Evolutionary conservation across 2,329 filamentous ascomycete species (phyloP), one percentile per base, ranked within the genome.

Genomic region (Periconia macrospinosa): DNA sequence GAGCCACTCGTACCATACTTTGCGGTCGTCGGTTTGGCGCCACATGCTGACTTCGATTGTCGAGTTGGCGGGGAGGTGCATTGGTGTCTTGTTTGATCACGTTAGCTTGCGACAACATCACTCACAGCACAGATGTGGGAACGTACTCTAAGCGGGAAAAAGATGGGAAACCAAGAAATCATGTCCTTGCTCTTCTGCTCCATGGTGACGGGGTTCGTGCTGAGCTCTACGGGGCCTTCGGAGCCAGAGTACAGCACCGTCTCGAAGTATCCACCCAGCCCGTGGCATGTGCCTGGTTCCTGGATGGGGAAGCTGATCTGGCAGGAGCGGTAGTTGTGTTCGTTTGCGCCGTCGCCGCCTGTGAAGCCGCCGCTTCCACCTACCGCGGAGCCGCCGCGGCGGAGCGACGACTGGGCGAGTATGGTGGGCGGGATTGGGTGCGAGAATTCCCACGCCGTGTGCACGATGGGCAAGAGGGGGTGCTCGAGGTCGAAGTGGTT

Each of bases 111-210:
- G 15, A 41, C 6, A 27, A 40, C 8, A 27, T 18, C 14, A n/a
- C 10, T 33, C 23, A 47, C 14, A 18, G 30, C 37, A 7, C 8
- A 40, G n/a, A 27, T 27, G 23, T 27, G 43, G 41, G 41, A 9
- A 45, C 83, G 68, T 79, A 92, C 92, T 86, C 94, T 96, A 14
- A 99, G 78, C 0, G 95, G 94, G 70, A 99, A 99, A 78, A 93
- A 97, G 30, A 99, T 97, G 1, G 94, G 94, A 72, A 99, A 99
- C 94, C 94, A 99, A 51, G 91, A 96, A 59, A 97, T 96, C 95
- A 99, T 99, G 66, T 95, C 92, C 69, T 89, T 89, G 80, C 92
- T 96, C 83, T 97, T 97, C 53, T 79, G 79, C 52, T 94, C 91
- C 76, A 99, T 97, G 30, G 88, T 90, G 59, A 96, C 89, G 0